These are phyloP conservation scores for Echites panduratus DNA, from an alignment of 257 asterid species.

Conservation along the genomic window DNA sequence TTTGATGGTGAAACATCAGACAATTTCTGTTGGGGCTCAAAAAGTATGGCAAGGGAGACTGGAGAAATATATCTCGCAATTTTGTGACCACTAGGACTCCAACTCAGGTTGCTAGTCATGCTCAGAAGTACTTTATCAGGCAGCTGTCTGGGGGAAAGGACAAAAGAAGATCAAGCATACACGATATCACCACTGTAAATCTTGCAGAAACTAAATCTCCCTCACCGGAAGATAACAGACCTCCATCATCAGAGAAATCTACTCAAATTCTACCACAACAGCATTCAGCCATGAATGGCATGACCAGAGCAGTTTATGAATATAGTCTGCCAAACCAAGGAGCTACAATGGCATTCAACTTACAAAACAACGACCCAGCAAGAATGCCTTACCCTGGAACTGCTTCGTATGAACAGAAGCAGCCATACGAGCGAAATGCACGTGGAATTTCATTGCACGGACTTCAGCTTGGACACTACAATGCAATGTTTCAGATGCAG, in stretches of 20 bases:
- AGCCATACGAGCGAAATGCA: conserved; percentile 21
- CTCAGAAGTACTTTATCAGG: conserved; percentile 85
- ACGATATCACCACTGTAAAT: conserved; percentile 73
- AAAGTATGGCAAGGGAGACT: conserved; percentile 94
- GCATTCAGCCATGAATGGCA: conserved; percentile 25
- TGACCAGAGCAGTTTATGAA: conserved; percentile 26
- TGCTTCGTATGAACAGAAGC: conserved; percentile 26
- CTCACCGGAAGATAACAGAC: conserved; percentile 25
- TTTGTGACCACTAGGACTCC: conserved; percentile 84
- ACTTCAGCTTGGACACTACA: conserved; percentile 38
- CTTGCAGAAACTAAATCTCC: conserved; percentile 34
- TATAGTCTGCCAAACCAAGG: conserved; percentile 34
- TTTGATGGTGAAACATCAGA: conserved; percentile 34
- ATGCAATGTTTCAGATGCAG: conserved; percentile 40
- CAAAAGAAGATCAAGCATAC: conserved; percentile 87
- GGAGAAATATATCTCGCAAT: conserved; percentile 83
- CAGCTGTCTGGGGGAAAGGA: conserved; percentile 91
- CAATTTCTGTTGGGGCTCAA: conserved; percentile 80
- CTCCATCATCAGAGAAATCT: conserved; percentile 31
- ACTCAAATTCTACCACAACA: conserved; percentile 19
- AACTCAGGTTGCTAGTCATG: conserved; percentile 94
- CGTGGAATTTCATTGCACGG: conserved; percentile 32
- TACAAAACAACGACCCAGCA: conserved; percentile 19
- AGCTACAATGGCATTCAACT: conserved; percentile 36
- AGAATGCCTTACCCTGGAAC: conserved; percentile 26